Evolutionary conservation across 2,329 filamentous ascomycete species (phyloP), one percentile per base, ranked within the genome.

Genomic region (Aureobasidium mangrovei): DNA sequence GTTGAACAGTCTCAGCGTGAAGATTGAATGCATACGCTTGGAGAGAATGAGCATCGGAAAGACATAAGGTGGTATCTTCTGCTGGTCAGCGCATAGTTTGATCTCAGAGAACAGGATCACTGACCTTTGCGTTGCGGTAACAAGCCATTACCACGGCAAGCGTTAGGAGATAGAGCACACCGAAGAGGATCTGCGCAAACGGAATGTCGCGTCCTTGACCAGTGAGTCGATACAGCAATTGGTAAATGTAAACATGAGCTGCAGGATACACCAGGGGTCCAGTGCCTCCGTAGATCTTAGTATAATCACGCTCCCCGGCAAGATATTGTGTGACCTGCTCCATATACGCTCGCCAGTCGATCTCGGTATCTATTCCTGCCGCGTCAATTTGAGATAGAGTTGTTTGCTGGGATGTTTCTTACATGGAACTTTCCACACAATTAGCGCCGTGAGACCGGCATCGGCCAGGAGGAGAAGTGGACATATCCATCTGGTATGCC

Each of bases 331-430:
- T 72, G 42, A 97, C 78, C 65, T 98, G 93, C 68, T 96, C 80
- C 91, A 98, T 97, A 70, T 98, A 98, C 0, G 93, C 89, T 56
- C 79, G 80, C 91, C 91, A 98, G 72, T 98, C 93, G 65, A 98
- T 98, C 70, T 98, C 93, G 41, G 93, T 98, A 68, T 98, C 93
- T 88, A 61, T 41, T 26, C 55, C 18, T 40, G 43, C 32, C 7
- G 8, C 36, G 39, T 53, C 26, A 58, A 27, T 35, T 45, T 29
- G 4, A 5, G 44, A 26, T 53, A 6, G 29, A 18, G 10, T 29
- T 36, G 48, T 32, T 43, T 40, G 39, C 28, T 28, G 29, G 12
- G n/a, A 9, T 10, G 7, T 29, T 27, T 24, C 54, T 35, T 75
- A 95, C 90, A 95, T 39, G 90, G 84, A 56, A 95, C 78, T 68